These are phyloP conservation scores for Kazachstania psychrophila DNA, from an alignment of 805 yeast genomes.

Conservation along the genomic window DNA sequence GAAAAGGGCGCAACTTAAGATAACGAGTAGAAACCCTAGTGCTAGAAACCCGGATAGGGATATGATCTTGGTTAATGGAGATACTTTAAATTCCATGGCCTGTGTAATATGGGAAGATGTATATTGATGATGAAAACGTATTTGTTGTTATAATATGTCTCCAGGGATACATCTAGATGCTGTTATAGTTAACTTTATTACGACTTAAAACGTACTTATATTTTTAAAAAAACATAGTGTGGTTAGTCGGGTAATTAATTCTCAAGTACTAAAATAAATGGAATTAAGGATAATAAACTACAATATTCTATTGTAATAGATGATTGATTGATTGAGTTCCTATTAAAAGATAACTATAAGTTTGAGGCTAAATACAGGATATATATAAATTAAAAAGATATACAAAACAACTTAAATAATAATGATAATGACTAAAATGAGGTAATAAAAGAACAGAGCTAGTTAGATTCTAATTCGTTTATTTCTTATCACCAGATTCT, in stretches of 20 bases:
- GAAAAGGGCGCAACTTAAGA: conserved; percentile 78
- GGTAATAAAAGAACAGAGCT: background rate
- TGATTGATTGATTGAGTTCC: background rate
- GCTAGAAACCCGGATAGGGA: conserved; percentile 50
- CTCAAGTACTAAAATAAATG: too few relatives aligned
- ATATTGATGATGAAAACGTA: too few relatives aligned
- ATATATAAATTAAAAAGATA: conserved; percentile 3
- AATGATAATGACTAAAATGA: background rate
- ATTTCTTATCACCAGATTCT: conserved; percentile 9
- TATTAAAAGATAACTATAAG: conserved; percentile 1
- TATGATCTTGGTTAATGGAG: conserved; percentile 29
- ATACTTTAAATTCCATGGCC: conserved; percentile 24
- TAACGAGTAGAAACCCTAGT: conserved; percentile 79
- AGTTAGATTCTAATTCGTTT: background rate
- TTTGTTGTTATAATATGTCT: too few relatives aligned
- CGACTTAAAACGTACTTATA: too few relatives aligned
- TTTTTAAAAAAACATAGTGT: too few relatives aligned
- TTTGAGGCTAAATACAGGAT: conserved; percentile 11
- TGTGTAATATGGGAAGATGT: background rate
- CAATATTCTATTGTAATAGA: too few relatives aligned
- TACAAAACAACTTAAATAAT: background rate
- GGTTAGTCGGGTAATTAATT: too few relatives aligned
- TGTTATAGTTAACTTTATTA: too few relatives aligned
- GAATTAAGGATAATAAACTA: too few relatives aligned
- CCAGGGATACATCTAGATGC: too few relatives aligned